Percentiles rank a stretch among this genome's conserved stretches.
Conservation (phyloP, 805 yeast species). For the Candida ovalis region DNA sequence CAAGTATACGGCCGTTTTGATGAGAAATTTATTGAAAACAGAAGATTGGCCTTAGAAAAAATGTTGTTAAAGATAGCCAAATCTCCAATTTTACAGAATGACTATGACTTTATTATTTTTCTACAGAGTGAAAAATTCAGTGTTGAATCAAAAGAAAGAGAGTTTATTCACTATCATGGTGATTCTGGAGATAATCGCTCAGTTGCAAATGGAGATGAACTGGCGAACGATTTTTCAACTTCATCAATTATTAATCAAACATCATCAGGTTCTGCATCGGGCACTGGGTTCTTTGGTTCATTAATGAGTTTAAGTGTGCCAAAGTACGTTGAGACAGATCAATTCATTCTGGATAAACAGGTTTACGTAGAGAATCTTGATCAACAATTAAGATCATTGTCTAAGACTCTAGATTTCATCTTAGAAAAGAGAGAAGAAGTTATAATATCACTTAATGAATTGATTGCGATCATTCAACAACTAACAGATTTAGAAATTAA, state of each 20-base stretch:
- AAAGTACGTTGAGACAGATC: constrained; percentile 74
- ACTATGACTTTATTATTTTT: constrained; percentile 74
- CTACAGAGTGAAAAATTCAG: constrained; percentile 69
- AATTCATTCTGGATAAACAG: constrained; percentile 67
- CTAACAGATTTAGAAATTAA: constrained; percentile 75
- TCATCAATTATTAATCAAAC: constrained; percentile 26
- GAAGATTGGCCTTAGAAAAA: constrained; percentile 78
- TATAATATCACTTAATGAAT: constrained; percentile 63
- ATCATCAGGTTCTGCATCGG: constrained; percentile 13
- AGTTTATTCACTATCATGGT: constrained; percentile 35
- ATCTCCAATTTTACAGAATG: constrained; percentile 55
- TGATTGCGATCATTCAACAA: constrained; percentile 47
- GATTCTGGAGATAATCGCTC: constrained; percentile 32
- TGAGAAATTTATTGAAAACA: constrained; percentile 81
- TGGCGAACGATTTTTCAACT: constrained; percentile 22
- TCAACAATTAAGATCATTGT: constrained; percentile 62
- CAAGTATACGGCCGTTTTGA: constrained; percentile 91
- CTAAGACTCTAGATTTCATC: constrained; percentile 69
- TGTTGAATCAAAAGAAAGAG: constrained; percentile 67
- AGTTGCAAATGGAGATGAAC: constrained; percentile 16
- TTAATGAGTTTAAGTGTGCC: constrained; percentile 58
- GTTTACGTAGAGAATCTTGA: constrained; percentile 69
- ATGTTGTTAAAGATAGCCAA: constrained; percentile 75
- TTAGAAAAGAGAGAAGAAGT: constrained; percentile 75
- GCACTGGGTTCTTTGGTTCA: constrained; percentile 65